These are phyloP conservation scores for Allantophomopsis lycopodina DNA, from an alignment of 2,329 filamentous ascomycete genomes.

Conservation along the genomic window DNA sequence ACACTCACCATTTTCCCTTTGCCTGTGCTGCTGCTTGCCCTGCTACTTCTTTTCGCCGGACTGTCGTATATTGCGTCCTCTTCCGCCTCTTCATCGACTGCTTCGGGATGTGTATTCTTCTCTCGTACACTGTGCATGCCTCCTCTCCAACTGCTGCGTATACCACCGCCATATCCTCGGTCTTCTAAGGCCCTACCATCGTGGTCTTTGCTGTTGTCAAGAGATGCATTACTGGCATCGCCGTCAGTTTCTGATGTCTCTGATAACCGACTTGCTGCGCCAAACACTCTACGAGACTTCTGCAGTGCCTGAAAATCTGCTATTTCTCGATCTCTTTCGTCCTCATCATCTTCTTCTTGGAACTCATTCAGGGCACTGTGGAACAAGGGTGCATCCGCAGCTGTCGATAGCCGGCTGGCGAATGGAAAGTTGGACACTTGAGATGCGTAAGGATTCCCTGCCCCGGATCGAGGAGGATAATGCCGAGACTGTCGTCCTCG, in stretches of 20 bases:
- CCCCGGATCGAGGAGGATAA: slow-evolving; percentile 13
- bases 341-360: slow-evolving; percentile 84
- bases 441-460: slow-evolving; percentile 69
- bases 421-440: slow-evolving; percentile 69
- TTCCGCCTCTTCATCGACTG: slow-evolving; percentile 21
- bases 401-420: slow-evolving; percentile 57
- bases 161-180: slow-evolving; percentile 30
- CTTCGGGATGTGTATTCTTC: slow-evolving; percentile 12
- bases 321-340: slow-evolving; percentile 78
- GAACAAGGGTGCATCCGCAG: slow-evolving; percentile 81
- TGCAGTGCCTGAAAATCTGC: slow-evolving; percentile 92
- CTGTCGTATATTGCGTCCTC: slow-evolving; percentile 13
- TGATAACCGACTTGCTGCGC: slow-evolving; percentile 58
- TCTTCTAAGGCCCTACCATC: slow-evolving; percentile 28
- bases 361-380: slow-evolving; percentile 85
- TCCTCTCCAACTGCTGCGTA: slow-evolving; percentile 53
- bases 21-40: slow-evolving; percentile 28
- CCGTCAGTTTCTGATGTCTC: slow-evolving; percentile 78
- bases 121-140: slow-evolving; percentile 15
- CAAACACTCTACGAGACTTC: slow-evolving; percentile 77
- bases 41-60: slow-evolving; percentile 10
- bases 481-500: slow-evolving; percentile 11
- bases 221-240: slow-evolving; percentile 42
- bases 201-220: slow-evolving; percentile 38
- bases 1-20: slow-evolving; percentile 75